Percentiles rank a stretch among this genome's conserved stretches.
These are phyloP conservation scores for Emiliania huxleyi DNA, from an alignment of 78 protist species.

Conservation along the genomic window DNA sequence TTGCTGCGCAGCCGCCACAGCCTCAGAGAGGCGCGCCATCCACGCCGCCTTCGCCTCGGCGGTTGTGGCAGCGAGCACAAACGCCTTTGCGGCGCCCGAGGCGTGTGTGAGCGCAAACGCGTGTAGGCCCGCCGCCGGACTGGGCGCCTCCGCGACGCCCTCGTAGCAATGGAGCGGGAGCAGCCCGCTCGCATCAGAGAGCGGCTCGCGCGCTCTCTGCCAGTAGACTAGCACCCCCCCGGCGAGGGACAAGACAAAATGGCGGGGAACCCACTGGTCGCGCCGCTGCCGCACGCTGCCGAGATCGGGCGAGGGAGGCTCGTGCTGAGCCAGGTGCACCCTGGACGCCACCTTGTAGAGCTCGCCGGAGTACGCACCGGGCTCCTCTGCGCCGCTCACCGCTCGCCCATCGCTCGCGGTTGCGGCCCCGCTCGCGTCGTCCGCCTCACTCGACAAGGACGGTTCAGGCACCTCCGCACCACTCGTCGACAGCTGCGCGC, in stretches of 20 bases:
- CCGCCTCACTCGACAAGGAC: too few species aligned
- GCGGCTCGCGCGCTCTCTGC: not conserved
- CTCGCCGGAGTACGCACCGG: not conserved
- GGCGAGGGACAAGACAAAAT: not conserved
- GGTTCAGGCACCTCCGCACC: not conserved
- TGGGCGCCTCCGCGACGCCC: not conserved
- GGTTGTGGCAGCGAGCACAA: not conserved
- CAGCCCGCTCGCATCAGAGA: not conserved
- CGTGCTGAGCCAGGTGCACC: not conserved
- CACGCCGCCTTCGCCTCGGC: not conserved
- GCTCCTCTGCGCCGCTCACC: not conserved
- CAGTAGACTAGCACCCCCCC: not conserved
- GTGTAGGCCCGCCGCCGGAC: not conserved
- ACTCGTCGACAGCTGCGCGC: not conserved
- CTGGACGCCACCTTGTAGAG: not conserved
- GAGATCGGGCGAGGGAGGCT: too few species aligned
- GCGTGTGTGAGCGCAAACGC: not conserved
- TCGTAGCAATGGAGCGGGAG: not conserved
- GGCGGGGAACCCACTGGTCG: not conserved
- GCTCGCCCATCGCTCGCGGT: not conserved
- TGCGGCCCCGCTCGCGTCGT: not conserved
- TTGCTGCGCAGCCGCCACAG: too few species aligned
- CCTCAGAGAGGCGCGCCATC: not conserved
- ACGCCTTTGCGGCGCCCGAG: not conserved
- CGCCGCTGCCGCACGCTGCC: not conserved